These are phyloP conservation scores for Kodamaea fukazawae DNA, from an alignment of 805 yeast genomes.

Conservation along the genomic window DNA sequence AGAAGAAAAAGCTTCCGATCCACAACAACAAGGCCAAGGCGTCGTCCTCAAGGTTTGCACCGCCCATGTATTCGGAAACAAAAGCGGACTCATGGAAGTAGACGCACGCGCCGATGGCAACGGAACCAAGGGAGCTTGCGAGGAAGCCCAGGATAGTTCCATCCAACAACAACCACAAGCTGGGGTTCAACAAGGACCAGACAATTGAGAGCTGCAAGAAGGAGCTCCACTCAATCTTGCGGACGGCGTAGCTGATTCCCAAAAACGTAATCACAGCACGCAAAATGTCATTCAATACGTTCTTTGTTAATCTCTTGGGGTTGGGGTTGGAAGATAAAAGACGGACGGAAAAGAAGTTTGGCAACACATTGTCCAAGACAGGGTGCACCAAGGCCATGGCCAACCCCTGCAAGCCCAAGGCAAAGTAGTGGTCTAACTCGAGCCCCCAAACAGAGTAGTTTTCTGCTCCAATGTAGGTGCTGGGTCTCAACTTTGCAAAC, in stretches of 20 bases:
- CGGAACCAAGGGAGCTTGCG: slow-evolving; percentile 33
- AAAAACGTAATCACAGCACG: slow-evolving; percentile 57
- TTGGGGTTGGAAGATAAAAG: slow-evolving; percentile 40
- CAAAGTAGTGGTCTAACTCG: slow-evolving; percentile 18
- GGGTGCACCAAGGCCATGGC: slow-evolving; percentile 59
- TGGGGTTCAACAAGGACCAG: slow-evolving; percentile 61
- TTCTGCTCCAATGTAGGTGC: slow-evolving; percentile 8
- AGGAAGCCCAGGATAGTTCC: slow-evolving; percentile 54
- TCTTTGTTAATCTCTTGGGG: slow-evolving; percentile 26
- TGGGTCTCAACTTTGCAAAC: slow-evolving; percentile 13
- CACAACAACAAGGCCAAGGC: slow-evolving; percentile 47
- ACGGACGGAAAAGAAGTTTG: slow-evolving; percentile 27
- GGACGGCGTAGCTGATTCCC: slow-evolving; percentile 69
- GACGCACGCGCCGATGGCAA: slow-evolving; percentile 29
- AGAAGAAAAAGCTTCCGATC: slow-evolving; percentile 63
- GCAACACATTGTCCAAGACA: slow-evolving; percentile 32
- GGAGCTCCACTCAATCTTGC: slow-evolving; percentile 67
- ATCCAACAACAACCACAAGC: slow-evolving; percentile 65
- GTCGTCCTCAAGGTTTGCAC: slow-evolving; percentile 19
- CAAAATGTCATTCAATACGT: slow-evolving; percentile 34
- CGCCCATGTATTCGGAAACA: slow-evolving; percentile 15
- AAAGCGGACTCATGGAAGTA: slow-evolving; percentile 27
- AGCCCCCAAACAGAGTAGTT: slow-evolving; percentile 3
- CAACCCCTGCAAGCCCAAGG: slow-evolving; percentile 51
- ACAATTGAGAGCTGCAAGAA: slow-evolving; percentile 61